Evolutionary conservation across 2,329 filamentous ascomycete genomes (phyloP), one percentile per base, ranked within the genome.

Genomic region (Biscogniauxia sp.): DNA sequence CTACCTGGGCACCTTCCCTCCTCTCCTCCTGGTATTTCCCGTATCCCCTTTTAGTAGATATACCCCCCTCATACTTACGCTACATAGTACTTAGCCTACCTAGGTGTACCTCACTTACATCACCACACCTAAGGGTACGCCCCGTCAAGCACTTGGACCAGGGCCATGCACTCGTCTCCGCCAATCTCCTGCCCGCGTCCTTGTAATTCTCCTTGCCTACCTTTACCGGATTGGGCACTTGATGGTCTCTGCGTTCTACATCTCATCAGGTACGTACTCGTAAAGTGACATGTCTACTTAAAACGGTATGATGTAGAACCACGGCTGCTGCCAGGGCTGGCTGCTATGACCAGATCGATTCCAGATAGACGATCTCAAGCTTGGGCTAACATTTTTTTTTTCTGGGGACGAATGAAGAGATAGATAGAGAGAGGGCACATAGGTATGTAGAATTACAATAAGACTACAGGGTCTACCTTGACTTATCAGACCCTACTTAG

Each of bases 261-360:
- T 8, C 28, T 32, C 28, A 32, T 51, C 49, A 51, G 20, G 20
- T 20, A 23, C 51, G 51, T 26, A 52, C 20, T 26, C 51, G 45
- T 55, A 58, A 57, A 26, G 51, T 26, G 19, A 28, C 58, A 61
- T 53, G 61, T 54, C 61, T 59, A 51, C 51, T 54, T 32, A 32
- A 32, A 32, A 19, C 20, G 53, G 55, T 49, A 56, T 51, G 19
- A 51, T 49, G 15, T 53, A 41, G 20, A 23, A 50, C 7, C 20
- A 26, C 28, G 9, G 11, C 28, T 32, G 28, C 45, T 41, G 45
- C n/a, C 52, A 56, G 41, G n/a, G 20, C 45, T 26, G 52, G 13
- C 45, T 26, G 52, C 51, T 23, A 41, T 23, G 17, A 19, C 32
- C 20, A 49, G 25, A 23, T 56, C 54, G 41, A 19, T 19, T 20